A percentile compares a stretch with the other conserved stretches of the same genome.
phyloP scores from a whole-genome alignment of 805 yeast species.

The Ogataea nitratoaversa region DNA sequence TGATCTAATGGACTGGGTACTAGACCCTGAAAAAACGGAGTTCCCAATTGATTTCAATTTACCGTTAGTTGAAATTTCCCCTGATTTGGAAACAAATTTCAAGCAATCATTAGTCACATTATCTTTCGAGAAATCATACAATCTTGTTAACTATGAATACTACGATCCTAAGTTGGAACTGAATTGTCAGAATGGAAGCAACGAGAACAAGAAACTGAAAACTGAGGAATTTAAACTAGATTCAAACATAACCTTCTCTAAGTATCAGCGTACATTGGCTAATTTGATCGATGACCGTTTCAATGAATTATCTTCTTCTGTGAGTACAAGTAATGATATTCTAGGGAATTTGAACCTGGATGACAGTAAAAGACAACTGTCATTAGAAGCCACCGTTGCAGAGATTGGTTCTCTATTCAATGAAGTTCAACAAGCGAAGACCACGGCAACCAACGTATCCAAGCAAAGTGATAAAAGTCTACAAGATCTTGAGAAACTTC shows the following conservation, averaged over 20 bases:
- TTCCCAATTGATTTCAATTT: slow-evolving; percentile 18
- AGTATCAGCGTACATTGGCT: slow-evolving; percentile 36
- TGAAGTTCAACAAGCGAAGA: slow-evolving; percentile 30
- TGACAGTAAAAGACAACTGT: slow-evolving; percentile 38
- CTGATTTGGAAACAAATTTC: slow-evolving; percentile 15
- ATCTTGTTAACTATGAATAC: slow-evolving; percentile 14
- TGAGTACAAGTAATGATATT: slow-evolving; percentile 15
- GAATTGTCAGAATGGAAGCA: too few relatives aligned
- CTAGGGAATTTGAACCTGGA: slow-evolving; percentile 28
- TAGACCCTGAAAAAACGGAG: slow-evolving; percentile 8
- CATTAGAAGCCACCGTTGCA: slow-evolving; percentile 36
- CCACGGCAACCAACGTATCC: slow-evolving; percentile 23
- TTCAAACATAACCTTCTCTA: slow-evolving; percentile 9
- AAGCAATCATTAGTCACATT: slow-evolving; percentile 16
- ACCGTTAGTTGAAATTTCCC: slow-evolving; percentile 12
- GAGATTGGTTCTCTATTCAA: slow-evolving; percentile 41
- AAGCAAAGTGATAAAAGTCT: slow-evolving; percentile 31
- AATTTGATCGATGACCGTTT: slow-evolving; percentile 33
- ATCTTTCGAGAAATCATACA: slow-evolving; percentile 9
- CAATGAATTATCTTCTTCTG: slow-evolving; percentile 24
- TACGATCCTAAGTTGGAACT: slow-evolving; percentile 10
- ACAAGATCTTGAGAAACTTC: slow-evolving; percentile 24
- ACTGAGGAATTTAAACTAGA: not conserved
- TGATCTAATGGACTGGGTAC: slow-evolving; percentile 28
- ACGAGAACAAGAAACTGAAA: slow-evolving; percentile 1